Base-by-base conservation (phyloP, 768 basidiomycete genomes). In the Hericium erinaceus region DNA sequence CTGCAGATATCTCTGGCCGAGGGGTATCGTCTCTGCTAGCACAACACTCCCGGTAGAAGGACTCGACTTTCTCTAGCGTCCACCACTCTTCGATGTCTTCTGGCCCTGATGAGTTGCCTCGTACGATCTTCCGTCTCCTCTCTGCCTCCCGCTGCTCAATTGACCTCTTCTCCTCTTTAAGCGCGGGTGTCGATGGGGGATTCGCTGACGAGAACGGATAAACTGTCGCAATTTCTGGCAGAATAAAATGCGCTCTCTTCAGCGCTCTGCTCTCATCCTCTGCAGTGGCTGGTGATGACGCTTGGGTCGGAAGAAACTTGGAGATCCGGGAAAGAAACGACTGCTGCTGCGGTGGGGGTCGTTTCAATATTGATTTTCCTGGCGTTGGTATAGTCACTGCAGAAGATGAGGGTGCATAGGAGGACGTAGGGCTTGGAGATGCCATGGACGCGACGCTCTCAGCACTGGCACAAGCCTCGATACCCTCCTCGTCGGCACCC, bases 221-320 rank as follows among this genome's bases (percentile, higher is more conserved):
- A 37, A 94, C 83, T 22, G 89, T 89, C 37, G 83, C 84, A 64
- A 97, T 80, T 63, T 89, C 80, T 0, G 91, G 91, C 12, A 97
- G 75, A 62, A 95, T 89, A 68, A 98, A 98, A 64, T 95, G 90
- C 0, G 95, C 97, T 52, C 90, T 74, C 66, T 90, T 92, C 61
- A 95, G 77, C 11, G 89, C 82, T 64, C 78, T 81, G 39, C 72
- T 69, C 49, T 81, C 75, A 65, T 81, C 81, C 52, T 70, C 64
- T 13, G 59, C 57, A 24, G 61, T 57, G n/a, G 63, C 56, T 60
- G 63, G 51, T 20, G 64, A 54, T 44, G 63, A 60, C 52, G 52
- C 65, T 48, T 80, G 83, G 0, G 80, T 79, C 13, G 88, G 89
- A 22, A 92, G 73, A 67, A 91, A 84, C 58, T 84, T 81, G 48